Percentiles rank a stretch among this genome's conserved stretches.
Conservation (phyloP, 371 early-diverging fungal species). For the Mortierella sp. region DNA sequence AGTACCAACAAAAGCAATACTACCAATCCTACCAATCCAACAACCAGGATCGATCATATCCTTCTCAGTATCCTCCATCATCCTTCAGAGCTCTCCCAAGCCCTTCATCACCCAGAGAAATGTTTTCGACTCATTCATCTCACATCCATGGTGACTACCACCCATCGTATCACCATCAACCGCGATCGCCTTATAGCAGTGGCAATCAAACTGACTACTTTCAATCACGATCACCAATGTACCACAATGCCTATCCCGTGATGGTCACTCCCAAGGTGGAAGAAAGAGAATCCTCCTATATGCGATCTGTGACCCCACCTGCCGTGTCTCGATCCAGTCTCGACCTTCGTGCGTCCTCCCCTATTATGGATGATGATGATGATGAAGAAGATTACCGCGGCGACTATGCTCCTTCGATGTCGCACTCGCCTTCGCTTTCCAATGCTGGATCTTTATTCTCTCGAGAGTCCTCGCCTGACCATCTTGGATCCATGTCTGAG, state of each 20-base stretch:
- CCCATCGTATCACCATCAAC: slow-evolving; percentile 19
- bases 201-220: slow-evolving; percentile 20
- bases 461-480: slow-evolving; percentile 24
- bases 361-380: slow-evolving; percentile 8
- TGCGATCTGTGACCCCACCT: slow-evolving; percentile 4
- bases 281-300: slow-evolving; percentile 9
- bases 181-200: slow-evolving; percentile 14
- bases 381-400: slow-evolving; percentile 13
- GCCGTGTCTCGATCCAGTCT: slow-evolving; percentile 3
- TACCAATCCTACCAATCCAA: slow-evolving; percentile 4
- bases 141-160: slow-evolving; percentile 27
- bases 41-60: slow-evolving; percentile 15
- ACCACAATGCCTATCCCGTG: slow-evolving; percentile 20
- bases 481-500: slow-evolving; percentile 28
- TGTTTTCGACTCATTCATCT: slow-evolving; percentile 12
- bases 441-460: slow-evolving; percentile 31
- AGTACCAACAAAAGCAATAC: slow-evolving; percentile 20
- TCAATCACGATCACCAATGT: slow-evolving; percentile 13
- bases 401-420: slow-evolving; percentile 26
- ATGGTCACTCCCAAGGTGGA: slow-evolving; percentile 31
- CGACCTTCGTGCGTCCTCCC: background rate
- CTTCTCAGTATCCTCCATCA: slow-evolving; percentile 4
- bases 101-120: slow-evolving; percentile 28
- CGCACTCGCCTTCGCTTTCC: slow-evolving; percentile 33
- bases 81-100: slow-evolving; percentile 14